Evolutionary conservation across 148 eudicot species (phyloP).

Genomic region (Oxyria digyna): DNA sequence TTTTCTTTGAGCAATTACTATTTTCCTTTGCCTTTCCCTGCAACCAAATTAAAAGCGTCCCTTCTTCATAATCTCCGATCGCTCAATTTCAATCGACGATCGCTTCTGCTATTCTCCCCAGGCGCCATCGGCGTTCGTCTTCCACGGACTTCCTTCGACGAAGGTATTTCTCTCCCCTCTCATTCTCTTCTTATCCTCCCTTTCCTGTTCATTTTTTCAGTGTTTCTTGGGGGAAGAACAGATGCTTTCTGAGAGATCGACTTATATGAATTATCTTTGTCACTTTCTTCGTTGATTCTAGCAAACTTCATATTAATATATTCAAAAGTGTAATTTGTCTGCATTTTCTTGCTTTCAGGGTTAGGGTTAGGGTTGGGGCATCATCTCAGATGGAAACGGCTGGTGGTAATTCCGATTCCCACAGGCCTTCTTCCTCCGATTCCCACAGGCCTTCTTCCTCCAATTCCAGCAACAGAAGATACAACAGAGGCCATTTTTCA

Average conservation of each 20-base stretch:
- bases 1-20: no score
- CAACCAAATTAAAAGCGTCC: no score
- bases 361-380: conserved; percentile 40
- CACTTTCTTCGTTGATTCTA: background rate
- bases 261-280: background rate
- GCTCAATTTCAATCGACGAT: background rate
- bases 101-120: background rate
- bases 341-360: background rate
- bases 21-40: no score
- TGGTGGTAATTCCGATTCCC: conserved; percentile 36
- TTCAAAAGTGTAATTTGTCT: background rate
- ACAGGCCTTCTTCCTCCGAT: conserved; percentile 34
- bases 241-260: background rate
- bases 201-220: no score
- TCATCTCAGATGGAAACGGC: conserved; percentile 44
- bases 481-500: conserved; percentile 32
- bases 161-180: conserved; percentile 15
- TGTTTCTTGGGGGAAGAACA: background rate
- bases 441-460: no score
- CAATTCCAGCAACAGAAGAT: conserved; percentile 28
- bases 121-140: conserved; percentile 16
- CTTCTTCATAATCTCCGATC: no score
- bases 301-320: background rate
- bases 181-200: background rate
- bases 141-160: conserved; percentile 32